These are phyloP conservation scores for Trichoderma afroharzianum DNA, from an alignment of 2,329 filamentous ascomycete genomes.

Conservation along the genomic window DNA sequence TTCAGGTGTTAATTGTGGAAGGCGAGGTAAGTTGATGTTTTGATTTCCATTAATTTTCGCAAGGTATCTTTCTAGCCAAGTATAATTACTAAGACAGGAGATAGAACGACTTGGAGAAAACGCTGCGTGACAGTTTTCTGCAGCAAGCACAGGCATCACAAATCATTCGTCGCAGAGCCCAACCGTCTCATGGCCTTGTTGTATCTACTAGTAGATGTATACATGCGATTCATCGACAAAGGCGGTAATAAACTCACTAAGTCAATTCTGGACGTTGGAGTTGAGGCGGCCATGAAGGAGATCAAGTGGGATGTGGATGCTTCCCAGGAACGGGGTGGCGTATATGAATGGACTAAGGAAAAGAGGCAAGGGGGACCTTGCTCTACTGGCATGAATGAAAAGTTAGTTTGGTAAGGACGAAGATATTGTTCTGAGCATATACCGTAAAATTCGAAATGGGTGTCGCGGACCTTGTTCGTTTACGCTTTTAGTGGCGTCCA, in stretches of 20 bases:
- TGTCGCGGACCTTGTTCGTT: too few relatives aligned
- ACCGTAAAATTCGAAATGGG: too few relatives aligned
- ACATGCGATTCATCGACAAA: constrained; percentile 47
- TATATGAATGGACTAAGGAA: constrained; percentile 44
- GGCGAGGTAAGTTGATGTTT: constrained; percentile 31
- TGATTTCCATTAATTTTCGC: neutral
- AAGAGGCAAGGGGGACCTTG: neutral
- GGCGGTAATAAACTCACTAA: constrained; percentile 31
- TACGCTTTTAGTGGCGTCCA: too few relatives aligned
- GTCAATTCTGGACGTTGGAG: constrained; percentile 45
- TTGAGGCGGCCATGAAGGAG: constrained; percentile 41
- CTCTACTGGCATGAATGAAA: too few relatives aligned
- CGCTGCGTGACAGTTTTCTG: constrained; percentile 43
- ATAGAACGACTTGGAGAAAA: constrained; percentile 45
- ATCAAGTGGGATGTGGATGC: constrained; percentile 45
- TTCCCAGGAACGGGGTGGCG: constrained; percentile 42
- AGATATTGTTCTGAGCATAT: too few relatives aligned
- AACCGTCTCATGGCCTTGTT: constrained; percentile 49
- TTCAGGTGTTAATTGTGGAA: constrained; percentile 50
- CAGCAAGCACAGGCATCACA: constrained; percentile 37
- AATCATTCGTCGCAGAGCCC: constrained; percentile 45
- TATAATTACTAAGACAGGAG: neutral
- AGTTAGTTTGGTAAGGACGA: too few relatives aligned
- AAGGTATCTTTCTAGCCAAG: neutral
- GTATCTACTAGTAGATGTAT: constrained; percentile 52